phyloP scores from a whole-genome alignment of 139 green algal species.

The Volvox reticuliferus region DNA sequence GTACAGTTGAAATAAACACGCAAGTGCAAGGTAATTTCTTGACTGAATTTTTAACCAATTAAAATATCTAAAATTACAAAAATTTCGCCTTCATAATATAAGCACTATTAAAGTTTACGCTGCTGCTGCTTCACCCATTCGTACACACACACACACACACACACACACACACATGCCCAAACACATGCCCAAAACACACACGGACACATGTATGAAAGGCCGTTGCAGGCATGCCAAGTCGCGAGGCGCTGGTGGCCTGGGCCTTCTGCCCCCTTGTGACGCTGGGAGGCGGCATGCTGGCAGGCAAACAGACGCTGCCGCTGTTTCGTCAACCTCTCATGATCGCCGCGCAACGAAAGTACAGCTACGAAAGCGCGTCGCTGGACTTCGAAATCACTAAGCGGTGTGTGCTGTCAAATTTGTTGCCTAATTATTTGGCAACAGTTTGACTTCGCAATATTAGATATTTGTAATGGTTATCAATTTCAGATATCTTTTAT shows the following conservation, averaged over 20 bases:
- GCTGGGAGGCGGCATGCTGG: slow-evolving; percentile 2
- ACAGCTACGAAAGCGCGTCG: slow-evolving; percentile 66
- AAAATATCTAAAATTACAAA: no score
- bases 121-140: no score
- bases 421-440: no score
- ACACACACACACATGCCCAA: neutral
- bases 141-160: neutral
- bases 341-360: slow-evolving; percentile 62
- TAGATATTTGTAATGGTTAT: no score
- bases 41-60: no score
- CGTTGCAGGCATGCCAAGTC: slow-evolving; percentile 57
- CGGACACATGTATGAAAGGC: neutral
- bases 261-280: slow-evolving; percentile 51
- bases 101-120: no score
- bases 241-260: slow-evolving; percentile 71
- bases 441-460: no score
- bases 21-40: no score
- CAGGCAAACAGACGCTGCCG: slow-evolving; percentile 62
- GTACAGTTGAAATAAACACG: no score
- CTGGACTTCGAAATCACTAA: slow-evolving; percentile 56
- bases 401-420: neutral
- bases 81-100: no score
- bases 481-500: no score
- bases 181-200: neutral
- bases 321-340: slow-evolving; percentile 72